phyloP scores from a whole-genome alignment of 2,329 filamentous ascomycete genomes.

The Fusarium sp. region DNA sequence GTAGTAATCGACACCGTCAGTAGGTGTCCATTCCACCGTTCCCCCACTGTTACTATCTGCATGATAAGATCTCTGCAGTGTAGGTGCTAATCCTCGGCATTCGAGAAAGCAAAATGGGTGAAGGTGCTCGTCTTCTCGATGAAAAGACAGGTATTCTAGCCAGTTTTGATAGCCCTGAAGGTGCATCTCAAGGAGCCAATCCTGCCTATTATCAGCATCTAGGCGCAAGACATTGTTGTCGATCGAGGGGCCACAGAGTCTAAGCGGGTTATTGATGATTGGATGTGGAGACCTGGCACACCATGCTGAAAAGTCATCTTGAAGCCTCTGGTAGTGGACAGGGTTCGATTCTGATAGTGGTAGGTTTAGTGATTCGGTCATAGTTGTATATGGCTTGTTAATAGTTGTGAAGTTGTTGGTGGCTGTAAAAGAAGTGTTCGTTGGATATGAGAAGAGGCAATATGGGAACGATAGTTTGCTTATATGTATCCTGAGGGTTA shows the following conservation, averaged over 20 bases:
- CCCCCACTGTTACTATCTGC: too few relatives aligned
- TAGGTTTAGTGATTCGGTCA: neutral
- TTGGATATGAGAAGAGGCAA: fast-evolving
- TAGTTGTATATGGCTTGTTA: fast-evolving
- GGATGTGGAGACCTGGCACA: too few relatives aligned
- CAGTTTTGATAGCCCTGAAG: too few relatives aligned
- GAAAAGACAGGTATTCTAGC: too few relatives aligned
- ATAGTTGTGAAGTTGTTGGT: neutral
- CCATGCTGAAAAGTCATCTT: neutral
- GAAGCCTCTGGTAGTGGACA: neutral
- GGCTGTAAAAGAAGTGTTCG: fast-evolving
- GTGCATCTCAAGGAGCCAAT: too few relatives aligned
- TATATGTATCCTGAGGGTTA: neutral
- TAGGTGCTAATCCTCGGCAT: neutral
- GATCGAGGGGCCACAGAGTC: neutral
- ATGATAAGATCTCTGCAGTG: too few relatives aligned
- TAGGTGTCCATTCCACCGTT: too few relatives aligned
- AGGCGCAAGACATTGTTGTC: neutral
- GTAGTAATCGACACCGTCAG: too few relatives aligned
- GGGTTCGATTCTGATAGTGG: neutral
- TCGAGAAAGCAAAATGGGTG: neutral
- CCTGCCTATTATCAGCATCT: too few relatives aligned
- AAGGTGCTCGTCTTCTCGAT: neutral
- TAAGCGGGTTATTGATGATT: neutral
- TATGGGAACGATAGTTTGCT: fast-evolving